Base-by-base conservation (phyloP, 129 eudicot genomes). In the Rutidosis leptorrhynchoides region DNA sequence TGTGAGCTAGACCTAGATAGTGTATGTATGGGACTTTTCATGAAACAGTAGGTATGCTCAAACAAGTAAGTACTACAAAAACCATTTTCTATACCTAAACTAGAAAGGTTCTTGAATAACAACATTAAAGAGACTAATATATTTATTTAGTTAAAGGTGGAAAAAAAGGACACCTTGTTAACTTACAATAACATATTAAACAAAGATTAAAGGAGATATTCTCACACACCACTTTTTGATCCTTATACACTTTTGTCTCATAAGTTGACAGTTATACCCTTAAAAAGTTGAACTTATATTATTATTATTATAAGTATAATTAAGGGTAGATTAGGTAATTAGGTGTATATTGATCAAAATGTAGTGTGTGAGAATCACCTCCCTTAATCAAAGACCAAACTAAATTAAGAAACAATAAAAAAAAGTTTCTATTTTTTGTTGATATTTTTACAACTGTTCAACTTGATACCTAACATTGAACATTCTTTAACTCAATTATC, bases 401-500 rank as follows among this genome's bases (percentile, higher is more conserved):
- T n/a, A 16, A 35, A 49, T 40, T 51, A 17, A 75, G 67, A 24
- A 28, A 63, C 58, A 57, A n/a, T n/a, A n/a, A 63, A 74, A n/a
- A 63, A 74, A 33, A 53, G 12, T 23, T 59, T 75, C 45, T 49
- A 61, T 66, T 58, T 54, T 24, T 74, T 43, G 54, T 62, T 62
- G 20, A n/a, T n/a, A n/a, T 65, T 62, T 77, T 70, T 74, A 68
- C 77, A 82, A 69, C 59, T 77, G 66, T 74, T 37, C 70, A 74
- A 65, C 79, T 56, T 52, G 69, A 65, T 71, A 65, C 78, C 73
- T 72, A n/a, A 77, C 61, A 69, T 77, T 71, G 81, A 82, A 78
- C 83, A 71, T 70, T 78, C 86, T 83, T 83, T 76, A 70, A 81
- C 82, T 33, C 65, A 78, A 72, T 65, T 58, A 57, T 61, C 75